Percentiles rank a stretch among this genome's conserved stretches.
Conservation (phyloP, 2,329 filamentous ascomycete genomes). For the Pseudopithomyces maydicus region DNA sequence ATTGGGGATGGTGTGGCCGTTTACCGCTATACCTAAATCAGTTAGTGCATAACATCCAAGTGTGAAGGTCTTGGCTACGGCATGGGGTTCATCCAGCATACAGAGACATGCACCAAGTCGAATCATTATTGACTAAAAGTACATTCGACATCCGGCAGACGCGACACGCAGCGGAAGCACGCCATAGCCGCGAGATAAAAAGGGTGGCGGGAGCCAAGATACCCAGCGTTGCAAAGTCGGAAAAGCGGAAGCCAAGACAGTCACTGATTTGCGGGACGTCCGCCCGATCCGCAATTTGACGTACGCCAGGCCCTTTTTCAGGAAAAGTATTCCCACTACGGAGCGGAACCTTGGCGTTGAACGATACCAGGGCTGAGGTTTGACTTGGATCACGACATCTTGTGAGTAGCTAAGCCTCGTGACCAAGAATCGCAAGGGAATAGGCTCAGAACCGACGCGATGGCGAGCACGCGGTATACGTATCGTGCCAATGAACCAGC, state of each 20-base stretch:
- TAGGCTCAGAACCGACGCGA: not conserved
- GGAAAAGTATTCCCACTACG: conserved; percentile 19
- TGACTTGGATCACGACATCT: conserved; percentile 2
- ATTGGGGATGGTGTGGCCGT: not conserved
- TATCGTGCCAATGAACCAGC: not conserved
- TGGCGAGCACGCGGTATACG: not conserved
- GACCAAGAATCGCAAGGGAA: not conserved
- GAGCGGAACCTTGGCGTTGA: conserved; percentile 31
- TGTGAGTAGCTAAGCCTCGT: not conserved
- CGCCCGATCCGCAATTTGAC: conserved; percentile 19
- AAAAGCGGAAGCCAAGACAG: conserved; percentile 23
- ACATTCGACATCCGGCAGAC: not conserved
- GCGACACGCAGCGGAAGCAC: not conserved
- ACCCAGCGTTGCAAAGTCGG: conserved; percentile 33
- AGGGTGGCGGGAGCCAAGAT: conserved; percentile 28
- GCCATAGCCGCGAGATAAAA: conserved; percentile 14
- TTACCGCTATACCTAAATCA: not conserved
- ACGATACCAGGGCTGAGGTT: conserved; percentile 6
- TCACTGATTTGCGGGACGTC: conserved; percentile 23
- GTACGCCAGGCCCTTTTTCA: conserved; percentile 31
- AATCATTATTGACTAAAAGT: not conserved
- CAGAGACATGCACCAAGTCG: not conserved
- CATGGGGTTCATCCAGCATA: not conserved
- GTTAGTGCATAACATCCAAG: not conserved
- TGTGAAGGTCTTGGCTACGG: not conserved